phyloP scores from a whole-genome alignment of 495 filamentous ascomycete species.

The Talaromyces thailandensis region DNA sequence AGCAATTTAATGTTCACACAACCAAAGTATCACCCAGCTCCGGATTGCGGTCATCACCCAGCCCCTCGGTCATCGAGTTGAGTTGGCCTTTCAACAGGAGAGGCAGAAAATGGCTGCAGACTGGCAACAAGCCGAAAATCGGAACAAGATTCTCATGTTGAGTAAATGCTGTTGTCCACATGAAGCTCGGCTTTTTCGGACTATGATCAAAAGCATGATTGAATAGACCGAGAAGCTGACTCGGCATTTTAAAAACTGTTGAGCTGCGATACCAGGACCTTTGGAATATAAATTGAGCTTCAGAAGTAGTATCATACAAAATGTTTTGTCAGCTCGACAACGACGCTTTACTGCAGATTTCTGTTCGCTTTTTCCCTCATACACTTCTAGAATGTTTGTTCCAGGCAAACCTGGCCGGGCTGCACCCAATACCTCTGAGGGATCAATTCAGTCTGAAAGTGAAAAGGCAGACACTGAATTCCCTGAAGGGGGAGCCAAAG shows the following conservation, averaged over 20 bases:
- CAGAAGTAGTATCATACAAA: neutral
- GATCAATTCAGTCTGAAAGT: neutral
- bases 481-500: constrained; percentile 42
- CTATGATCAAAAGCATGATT: neutral
- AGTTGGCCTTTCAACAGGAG: neutral
- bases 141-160: neutral
- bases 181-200: neutral
- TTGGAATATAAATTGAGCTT: neutral
- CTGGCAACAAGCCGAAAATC: neutral
- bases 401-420: neutral
- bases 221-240: neutral
- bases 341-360: neutral
- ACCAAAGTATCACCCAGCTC: too few relatives aligned
- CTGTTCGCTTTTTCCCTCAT: neutral
- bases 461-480: constrained; percentile 16
- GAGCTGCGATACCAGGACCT: neutral
- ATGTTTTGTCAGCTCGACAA: neutral
- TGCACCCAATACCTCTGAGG: neutral
- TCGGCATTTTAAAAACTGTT: neutral
- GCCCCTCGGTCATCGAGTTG: neutral
- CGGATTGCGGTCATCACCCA: too few relatives aligned
- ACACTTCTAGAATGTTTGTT: neutral
- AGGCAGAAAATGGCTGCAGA: neutral
- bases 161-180: neutral
- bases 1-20: too few relatives aligned